Evolutionary conservation across 2,329 filamentous ascomycete species (phyloP), one percentile per base, ranked within the genome.

Genomic region (Penicillium paneum): DNA sequence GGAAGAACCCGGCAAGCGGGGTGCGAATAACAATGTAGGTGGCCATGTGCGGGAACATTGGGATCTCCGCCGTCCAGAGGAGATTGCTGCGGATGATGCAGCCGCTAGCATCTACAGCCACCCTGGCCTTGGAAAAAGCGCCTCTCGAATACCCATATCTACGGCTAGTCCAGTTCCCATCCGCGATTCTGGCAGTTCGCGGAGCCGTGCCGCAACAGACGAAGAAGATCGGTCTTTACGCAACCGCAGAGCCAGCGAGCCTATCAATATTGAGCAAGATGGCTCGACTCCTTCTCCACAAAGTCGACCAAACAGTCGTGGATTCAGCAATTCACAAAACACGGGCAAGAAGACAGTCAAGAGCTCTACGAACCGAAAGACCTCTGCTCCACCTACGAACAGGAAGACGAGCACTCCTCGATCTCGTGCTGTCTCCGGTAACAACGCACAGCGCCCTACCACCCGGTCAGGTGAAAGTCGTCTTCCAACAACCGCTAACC

Each of bases 71-170:
- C 82, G 83, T 19, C 88, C 89, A 2, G 89, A 92, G 63, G 91
- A 96, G 68, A 88, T 90, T 57, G 86, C 87, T 26, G 75, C 78
- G 10, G 78, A 83, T 32, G 55, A 68, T 62, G 62, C 69, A 52
- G 61, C 71, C 10, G 67, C 41, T 77, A 84, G 64, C 79, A 82
- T 70, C 73, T 82, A 67, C 76, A 63, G 72, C 75, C 67, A 82
- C 74, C 74, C 82, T 64, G 61, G 76, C 70, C 60, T 80, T 70
- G 66, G 88, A 81, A 74, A 83, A 79, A 76, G 83, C 75, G 77
- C 82, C 3, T 96, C 93, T 41, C 86, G 90, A 50, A 97, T 99
- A 68, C 94, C 94, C 1, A 81, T 97, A 35, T 86, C 91, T 29
- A 92, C 90, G 65, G 78, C 83, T 13, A 96, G 90, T 68, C 88